Evolutionary conservation across 2,329 filamentous ascomycete species (phyloP).

Genomic region (Waltergamsia citrina): DNA sequence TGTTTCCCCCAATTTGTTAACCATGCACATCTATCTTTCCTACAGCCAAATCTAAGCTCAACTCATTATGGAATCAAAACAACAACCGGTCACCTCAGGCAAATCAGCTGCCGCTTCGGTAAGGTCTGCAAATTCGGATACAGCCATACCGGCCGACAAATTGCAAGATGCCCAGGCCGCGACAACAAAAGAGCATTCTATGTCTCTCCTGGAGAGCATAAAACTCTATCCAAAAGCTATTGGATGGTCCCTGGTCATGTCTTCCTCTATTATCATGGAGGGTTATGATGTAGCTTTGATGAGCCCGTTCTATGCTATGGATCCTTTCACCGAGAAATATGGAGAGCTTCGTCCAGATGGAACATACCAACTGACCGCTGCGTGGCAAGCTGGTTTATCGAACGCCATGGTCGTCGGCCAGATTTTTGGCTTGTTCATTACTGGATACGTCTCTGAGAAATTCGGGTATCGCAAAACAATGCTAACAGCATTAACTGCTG

Average conservation of each 20-base stretch:
- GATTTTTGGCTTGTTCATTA: conserved; percentile 30
- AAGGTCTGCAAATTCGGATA: too few species aligned
- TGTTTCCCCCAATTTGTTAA: too few species aligned
- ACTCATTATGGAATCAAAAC: too few species aligned
- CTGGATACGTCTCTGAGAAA: conserved; percentile 25
- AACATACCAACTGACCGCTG: conserved; percentile 1
- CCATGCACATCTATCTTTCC: too few species aligned
- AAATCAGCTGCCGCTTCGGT: too few species aligned
- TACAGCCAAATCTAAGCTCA: too few species aligned
- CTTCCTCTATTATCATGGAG: conserved; percentile 5
- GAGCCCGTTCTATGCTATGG: conserved; percentile 19
- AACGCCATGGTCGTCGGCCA: conserved; percentile 25
- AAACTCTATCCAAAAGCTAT: conserved; percentile 17
- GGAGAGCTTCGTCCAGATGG: conserved; percentile 6
- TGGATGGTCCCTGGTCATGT: conserved; percentile 18
- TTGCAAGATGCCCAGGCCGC: conserved; percentile 5
- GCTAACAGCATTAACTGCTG: conserved; percentile 18
- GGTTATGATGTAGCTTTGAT: conserved; percentile 11
- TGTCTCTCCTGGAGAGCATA: conserved; percentile 11
- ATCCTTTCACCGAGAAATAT: conserved; percentile 18
- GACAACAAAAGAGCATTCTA: conserved; percentile 11
- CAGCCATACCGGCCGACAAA: too few species aligned
- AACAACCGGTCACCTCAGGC: too few species aligned
- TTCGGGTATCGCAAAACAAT: conserved; percentile 24
- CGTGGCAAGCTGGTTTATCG: conserved; percentile 29